Base-by-base conservation (phyloP, 2,329 filamentous ascomycete genomes). In the Macrophomina pseudophaseolina region DNA sequence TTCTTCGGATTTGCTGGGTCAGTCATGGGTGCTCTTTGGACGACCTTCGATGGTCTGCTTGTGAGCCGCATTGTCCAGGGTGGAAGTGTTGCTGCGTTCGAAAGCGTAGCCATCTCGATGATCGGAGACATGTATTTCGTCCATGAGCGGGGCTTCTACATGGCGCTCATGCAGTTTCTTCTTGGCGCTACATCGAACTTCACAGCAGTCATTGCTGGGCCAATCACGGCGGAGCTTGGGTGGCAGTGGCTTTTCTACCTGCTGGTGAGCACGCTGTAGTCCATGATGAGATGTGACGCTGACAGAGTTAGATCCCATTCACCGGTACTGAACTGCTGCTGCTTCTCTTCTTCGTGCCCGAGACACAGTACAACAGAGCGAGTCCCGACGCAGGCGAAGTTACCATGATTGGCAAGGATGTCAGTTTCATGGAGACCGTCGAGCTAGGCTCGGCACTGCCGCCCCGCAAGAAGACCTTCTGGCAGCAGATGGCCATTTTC, bases 261-360 rank as follows among this genome's bases (percentile, higher is more conserved):
- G 42, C 84, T 83, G 82, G 84, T 78, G 76, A 79, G 72, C 52
- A 14, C 28, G 8, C n/a, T 11, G 16, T 0, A 3, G 12, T 5
- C 2, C 32, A 78, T 1, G 84, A 54, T 8, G 67, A 76, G 9
- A 84, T 80, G 23, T 63, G 80, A 84, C 52, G 83, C 74, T 68
- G 69, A 71, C 5, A 72, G 73, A 59, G 71, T 16, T 44, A 62
- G 58, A 62, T 62, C 18, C 58, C 58, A 14, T 62, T 62, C 68
- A 80, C 81, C 16, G 82, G 80, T 1, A 68, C 81, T 2, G 74
- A 84, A 60, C 73, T 81, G 23, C 68, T 83, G 16, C 72, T 82
- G 3, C 78, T 84, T n/a, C 73, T 83, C 63, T 76, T 85, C 52
- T 81, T 85, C 65, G 83, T 85, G 2, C 83, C 83, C 0, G 84